Percentiles rank a stretch among this genome's conserved stretches.
Conservation (phyloP, 106 monocot species). For the Narthecium ossifragum region DNA sequence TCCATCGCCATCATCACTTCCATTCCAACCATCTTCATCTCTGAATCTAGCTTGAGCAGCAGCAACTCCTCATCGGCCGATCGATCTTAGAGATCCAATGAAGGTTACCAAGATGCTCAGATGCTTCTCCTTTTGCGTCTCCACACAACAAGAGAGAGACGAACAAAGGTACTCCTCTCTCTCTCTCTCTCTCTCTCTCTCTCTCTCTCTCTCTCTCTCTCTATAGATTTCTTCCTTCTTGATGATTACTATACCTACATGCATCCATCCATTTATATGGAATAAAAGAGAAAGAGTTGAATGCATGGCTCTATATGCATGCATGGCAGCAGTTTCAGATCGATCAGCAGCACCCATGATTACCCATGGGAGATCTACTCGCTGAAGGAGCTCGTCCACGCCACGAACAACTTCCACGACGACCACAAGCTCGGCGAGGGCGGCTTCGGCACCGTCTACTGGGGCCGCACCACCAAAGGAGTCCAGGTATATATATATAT, state of each 20-base stretch:
- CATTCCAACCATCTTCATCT: no score
- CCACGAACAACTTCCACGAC: conserved; percentile 39
- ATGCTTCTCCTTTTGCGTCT: no score
- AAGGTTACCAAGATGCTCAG: no score
- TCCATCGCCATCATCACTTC: no score
- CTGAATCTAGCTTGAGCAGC: no score
- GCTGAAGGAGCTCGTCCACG: conserved; percentile 28
- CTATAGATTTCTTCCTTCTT: background rate
- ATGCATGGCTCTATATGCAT: background rate
- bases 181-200: background rate
- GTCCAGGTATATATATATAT: conserved; percentile 17
- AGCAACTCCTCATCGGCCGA: no score
- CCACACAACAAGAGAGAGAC: no score
- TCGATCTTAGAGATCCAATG: no score
- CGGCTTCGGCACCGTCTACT: conserved; percentile 52
- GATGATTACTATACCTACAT: background rate
- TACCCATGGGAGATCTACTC: conserved; percentile 35
- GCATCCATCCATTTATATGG: background rate
- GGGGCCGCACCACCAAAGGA: conserved; percentile 33
- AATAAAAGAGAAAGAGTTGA: background rate
- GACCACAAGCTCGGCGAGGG: conserved; percentile 57
- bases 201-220: background rate
- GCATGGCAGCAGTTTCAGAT: background rate
- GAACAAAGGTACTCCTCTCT: background rate
- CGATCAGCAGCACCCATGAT: background rate